Evolutionary conservation across 306 rosid genomes (phyloP), one percentile per base, ranked within the genome.

Genomic region (Arachis hypogaea): DNA sequence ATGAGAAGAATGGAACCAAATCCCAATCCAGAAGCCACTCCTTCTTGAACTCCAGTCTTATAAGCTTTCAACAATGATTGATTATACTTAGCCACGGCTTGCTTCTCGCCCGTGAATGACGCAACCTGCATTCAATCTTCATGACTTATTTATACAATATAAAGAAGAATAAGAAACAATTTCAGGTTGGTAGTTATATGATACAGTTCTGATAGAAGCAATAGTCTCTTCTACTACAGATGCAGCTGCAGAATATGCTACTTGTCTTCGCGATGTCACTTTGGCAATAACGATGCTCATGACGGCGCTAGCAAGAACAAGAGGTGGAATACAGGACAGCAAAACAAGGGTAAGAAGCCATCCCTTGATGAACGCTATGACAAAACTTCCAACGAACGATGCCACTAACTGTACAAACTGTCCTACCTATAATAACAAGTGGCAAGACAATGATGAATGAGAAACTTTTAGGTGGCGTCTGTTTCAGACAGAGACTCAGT

Each of bases 41-140:
- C 92, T 67, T 85, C 86, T n/a, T 75, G 82, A 36, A 87, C 82
- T 9, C 85, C 82, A 1, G 83, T 66, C 68, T 63, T 77, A 70
- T 87, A 87, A 40, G 96, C 87, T 65, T 76, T 61, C n/a, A 60
- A 59, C 8, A 89, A 76, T 43, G 82, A 85, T 9, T 66, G 68
- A 69, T 89, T 79, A 66, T 89, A 87, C 36, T 78, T 82, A 2
- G 82, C 78, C 62, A 87, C 70, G 54, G 92, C 92, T 76, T 77
- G 77, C 68, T 85, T 89, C 70, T 89, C 96, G 51, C 96, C 89
- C 1, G 95, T 85, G 80, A 87, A 89, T 22, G 95, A 83, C 54
- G 88, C 90, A 62, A 87, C 90, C 95, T 89, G 78, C 70, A 66
- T 14, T 29, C 38, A 50, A 5, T n/a, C 5, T 55, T 56, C 18